These are phyloP conservation scores for Naganishia albida DNA, from an alignment of 1,284 basidiomycete genomes.

Conservation along the genomic window DNA sequence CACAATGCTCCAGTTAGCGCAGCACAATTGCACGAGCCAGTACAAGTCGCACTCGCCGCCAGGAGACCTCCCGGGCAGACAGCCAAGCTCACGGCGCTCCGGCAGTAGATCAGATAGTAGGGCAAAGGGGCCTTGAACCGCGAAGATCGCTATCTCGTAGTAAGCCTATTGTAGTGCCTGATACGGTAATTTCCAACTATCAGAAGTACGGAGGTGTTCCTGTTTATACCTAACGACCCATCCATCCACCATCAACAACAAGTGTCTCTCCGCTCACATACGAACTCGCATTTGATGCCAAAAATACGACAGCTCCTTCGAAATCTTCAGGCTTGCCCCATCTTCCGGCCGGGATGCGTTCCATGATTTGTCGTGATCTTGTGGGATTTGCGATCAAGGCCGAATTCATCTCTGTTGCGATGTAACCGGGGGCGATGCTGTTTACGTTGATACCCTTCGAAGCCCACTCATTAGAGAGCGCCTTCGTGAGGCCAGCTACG, in stretches of 20 bases:
- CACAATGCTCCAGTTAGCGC: too few relatives aligned
- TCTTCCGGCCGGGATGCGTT: slow-evolving; percentile 85
- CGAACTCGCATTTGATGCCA: slow-evolving; percentile 79
- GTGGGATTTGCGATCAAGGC: slow-evolving; percentile 52
- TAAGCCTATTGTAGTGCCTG: too few relatives aligned
- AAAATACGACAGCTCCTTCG: slow-evolving; percentile 85
- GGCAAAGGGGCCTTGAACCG: too few relatives aligned
- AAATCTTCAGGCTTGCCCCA: slow-evolving; percentile 90
- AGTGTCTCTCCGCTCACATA: slow-evolving; percentile 82
- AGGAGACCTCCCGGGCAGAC: too few relatives aligned
- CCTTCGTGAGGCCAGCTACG: slow-evolving; percentile 56
- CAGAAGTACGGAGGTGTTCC: too few relatives aligned
- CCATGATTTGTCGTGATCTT: slow-evolving; percentile 77
- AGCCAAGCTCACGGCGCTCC: too few relatives aligned
- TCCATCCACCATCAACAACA: slow-evolving; percentile 55
- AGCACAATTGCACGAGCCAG: too few relatives aligned
- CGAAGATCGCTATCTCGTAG: too few relatives aligned
- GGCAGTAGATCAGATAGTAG: too few relatives aligned
- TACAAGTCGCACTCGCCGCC: too few relatives aligned
- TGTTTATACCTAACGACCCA: slow-evolving; percentile 40
- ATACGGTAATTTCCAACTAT: too few relatives aligned
- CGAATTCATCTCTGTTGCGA: slow-evolving; percentile 71
- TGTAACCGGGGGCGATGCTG: slow-evolving; percentile 84
- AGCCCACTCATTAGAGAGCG: slow-evolving; percentile 41
- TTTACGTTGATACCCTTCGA: slow-evolving; percentile 86